phyloP scores from a whole-genome alignment of 164 flowering plant species.

The Warburgia ugandensis region DNA sequence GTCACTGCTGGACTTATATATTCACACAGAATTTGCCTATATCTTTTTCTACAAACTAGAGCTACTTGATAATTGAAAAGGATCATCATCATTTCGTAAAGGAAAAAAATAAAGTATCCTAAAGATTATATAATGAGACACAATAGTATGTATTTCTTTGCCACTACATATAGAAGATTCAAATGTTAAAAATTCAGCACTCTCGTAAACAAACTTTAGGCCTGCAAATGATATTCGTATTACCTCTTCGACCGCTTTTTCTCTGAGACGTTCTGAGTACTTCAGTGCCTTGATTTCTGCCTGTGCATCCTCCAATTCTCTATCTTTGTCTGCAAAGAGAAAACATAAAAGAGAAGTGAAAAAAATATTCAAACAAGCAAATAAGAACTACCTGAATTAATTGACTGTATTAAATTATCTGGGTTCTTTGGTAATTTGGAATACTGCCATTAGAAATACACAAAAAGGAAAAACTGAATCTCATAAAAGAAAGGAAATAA shows the following conservation, averaged over 20 bases:
- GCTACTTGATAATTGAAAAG: no score
- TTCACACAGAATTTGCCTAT: no score
- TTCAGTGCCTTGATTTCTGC: slow-evolving; percentile 55
- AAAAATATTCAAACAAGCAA: not conserved
- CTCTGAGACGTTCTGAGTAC: slow-evolving; percentile 50
- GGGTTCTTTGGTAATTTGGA: no score
- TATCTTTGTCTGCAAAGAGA: slow-evolving; percentile 45
- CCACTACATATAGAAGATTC: not conserved
- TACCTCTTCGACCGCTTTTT: slow-evolving; percentile 76
- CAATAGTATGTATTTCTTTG: no score
- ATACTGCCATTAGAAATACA: no score
- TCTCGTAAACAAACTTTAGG: not conserved
- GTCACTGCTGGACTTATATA: no score
- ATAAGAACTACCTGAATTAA: not conserved
- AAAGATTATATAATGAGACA: no score
- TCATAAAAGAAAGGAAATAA: no score
- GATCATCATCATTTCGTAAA: no score
- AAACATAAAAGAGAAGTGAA: not conserved
- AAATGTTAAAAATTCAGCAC: not conserved
- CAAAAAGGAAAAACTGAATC: no score
- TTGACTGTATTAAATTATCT: not conserved
- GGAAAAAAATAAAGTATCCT: no score
- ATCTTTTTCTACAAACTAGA: no score
- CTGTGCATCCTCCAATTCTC: slow-evolving; percentile 59
- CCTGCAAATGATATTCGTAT: slow-evolving; percentile 1